Base-by-base conservation (phyloP, 176 grass and related monocot genomes). In the Stipa capillata region DNA sequence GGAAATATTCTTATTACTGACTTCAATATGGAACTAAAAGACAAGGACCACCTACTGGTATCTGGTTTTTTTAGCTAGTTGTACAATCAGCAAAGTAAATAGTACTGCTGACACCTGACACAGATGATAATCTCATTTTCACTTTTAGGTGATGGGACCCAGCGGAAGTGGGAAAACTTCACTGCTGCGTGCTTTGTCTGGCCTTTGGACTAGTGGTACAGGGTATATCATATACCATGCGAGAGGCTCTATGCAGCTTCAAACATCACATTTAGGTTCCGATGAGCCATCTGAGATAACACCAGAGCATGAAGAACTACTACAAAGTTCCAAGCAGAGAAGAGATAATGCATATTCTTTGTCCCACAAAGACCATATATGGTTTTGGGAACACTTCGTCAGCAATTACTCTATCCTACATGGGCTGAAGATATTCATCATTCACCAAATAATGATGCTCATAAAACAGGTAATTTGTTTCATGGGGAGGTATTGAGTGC, bases 141-240 rank as follows among this genome's bases (percentile, higher is more conserved):
- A 65, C 29, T 35, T 84, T 85, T 85, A 99, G 92, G 96, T 99
- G 31, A 93, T 93, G 96, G 96, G 96, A 20, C 96, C 96, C 17
- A 99, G 96, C 27, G 92, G 96, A 78, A 92, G 96, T 89, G 96
- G 96, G 55, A 99, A 99, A 43, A 99, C 92, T 28, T 99, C 96
- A 15, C 87, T 99, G 59, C 85, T 99, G 54, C 96, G 96, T 70
- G 96, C 96, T 80, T 80, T 95, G 41, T 89, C 96, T 55, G 96
- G 96, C 48, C 88, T 99, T 79, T 95, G 96, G 92, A 95, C 83
- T 74, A 95, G 83, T 83, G 96, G 96, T 71, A 83, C 57, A 34
- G 96, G 96, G 31, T 82, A 79, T 43, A 86, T 99, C 81, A 77
- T 87, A 85, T 99, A 87, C 62, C 87, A 95, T 62, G 75, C 89